Evolutionary conservation across 2,329 filamentous ascomycete species (phyloP).

Genomic region (Fonsecaea monophora): DNA sequence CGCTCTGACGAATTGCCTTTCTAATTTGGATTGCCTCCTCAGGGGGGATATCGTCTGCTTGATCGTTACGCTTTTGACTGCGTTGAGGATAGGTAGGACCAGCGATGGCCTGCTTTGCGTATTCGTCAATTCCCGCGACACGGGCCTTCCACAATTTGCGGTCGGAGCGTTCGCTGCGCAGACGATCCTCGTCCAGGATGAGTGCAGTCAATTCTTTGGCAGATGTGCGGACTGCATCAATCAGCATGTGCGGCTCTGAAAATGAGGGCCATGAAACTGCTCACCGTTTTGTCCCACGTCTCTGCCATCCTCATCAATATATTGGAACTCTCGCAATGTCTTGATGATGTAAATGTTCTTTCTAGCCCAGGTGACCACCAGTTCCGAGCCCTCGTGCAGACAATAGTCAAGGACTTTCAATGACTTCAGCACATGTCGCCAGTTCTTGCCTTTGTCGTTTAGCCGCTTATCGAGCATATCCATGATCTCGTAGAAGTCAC

Average conservation of each 20-base stretch:
- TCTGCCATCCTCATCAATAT: conserved; percentile 91
- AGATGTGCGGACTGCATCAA: conserved; percentile 78
- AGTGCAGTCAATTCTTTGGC: conserved; percentile 94
- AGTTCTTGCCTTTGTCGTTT: conserved; percentile 99
- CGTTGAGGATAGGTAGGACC: conserved; percentile 49
- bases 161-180: conserved; percentile 88
- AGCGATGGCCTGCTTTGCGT: conserved; percentile 57
- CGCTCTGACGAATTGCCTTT: conserved; percentile 82
- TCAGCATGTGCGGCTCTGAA: conserved; percentile 23
- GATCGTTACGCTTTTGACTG: conserved; percentile 62
- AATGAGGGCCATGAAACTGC: conserved; percentile 40
- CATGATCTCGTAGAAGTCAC: conserved; percentile 99
- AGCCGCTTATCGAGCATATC: conserved; percentile 99
- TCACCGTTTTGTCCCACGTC: conserved; percentile 96
- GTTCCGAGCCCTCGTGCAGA: conserved; percentile 93
- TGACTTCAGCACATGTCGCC: conserved; percentile 96
- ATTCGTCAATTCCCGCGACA: conserved; percentile 91
- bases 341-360: conserved; percentile 99
- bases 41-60: conserved; percentile 61
- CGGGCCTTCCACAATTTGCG: conserved; percentile 96
- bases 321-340: conserved; percentile 94
- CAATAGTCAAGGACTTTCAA: conserved; percentile 98
- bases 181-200: conserved; percentile 89
- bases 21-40: no score
- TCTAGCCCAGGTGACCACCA: conserved; percentile 96